Evolutionary conservation across 192 early-diverging fungal species (phyloP).

Genomic region (Backusella morwellensis): DNA sequence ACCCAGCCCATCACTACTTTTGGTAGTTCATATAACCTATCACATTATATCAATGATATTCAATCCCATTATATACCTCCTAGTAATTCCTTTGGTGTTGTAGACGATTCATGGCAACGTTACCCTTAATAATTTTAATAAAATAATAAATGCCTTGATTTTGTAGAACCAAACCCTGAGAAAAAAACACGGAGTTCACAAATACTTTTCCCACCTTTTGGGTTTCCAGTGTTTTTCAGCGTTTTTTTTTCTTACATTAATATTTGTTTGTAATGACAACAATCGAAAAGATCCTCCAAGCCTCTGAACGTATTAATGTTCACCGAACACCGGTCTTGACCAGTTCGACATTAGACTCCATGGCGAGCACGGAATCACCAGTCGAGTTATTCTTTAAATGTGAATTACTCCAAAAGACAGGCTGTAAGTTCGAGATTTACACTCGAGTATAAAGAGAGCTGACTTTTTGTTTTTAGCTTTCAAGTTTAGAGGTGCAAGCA

Average conservation of each 20-base stretch:
- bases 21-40: conserved; percentile 5
- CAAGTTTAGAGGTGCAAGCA: conserved; percentile 56
- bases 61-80: conserved; percentile 4
- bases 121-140: neutral
- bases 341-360: conserved; percentile 29
- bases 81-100: neutral
- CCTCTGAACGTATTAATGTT: conserved; percentile 39
- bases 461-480: conserved; percentile 37
- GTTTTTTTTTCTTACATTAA: neutral
- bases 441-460: neutral
- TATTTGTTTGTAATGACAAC: neutral
- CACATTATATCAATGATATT: conserved; percentile 2
- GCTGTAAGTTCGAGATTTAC: conserved; percentile 25
- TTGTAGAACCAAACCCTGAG: neutral
- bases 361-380: neutral
- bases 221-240: neutral
- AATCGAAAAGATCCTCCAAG: conserved; percentile 26
- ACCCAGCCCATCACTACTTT: neutral
- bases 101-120: neutral
- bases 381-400: conserved; percentile 50
- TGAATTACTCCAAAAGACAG: conserved; percentile 47
- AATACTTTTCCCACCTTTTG: neutral
- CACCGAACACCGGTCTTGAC: conserved; percentile 49
- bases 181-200: neutral
- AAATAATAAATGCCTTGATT: neutral